Evolutionary conservation across 495 filamentous ascomycete species (phyloP).

Genomic region (Trichoderma virens): DNA sequence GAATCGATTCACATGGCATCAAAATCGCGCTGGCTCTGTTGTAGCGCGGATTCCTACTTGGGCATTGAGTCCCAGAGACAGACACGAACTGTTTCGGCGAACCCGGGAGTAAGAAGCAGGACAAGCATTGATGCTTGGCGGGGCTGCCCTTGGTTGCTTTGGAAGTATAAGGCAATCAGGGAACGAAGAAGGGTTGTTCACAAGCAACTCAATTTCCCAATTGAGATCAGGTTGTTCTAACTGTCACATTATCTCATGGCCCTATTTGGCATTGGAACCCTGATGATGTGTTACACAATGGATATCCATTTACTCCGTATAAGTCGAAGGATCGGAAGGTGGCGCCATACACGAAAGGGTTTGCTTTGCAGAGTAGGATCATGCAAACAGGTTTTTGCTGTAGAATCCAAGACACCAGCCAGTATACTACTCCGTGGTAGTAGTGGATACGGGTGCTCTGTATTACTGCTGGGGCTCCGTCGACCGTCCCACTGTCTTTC

Average conservation of each 20-base stretch:
- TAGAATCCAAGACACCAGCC: too few species aligned
- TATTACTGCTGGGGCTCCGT: too few species aligned
- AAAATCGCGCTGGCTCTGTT: neutral
- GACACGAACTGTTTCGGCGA: neutral
- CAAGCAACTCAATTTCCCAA: neutral
- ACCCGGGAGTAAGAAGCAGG: neutral
- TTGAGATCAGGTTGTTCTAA: neutral
- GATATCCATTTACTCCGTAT: too few species aligned
- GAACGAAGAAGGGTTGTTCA: neutral
- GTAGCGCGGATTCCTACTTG: neutral
- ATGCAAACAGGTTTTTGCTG: too few species aligned
- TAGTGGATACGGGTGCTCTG: too few species aligned
- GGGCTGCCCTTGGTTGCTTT: neutral
- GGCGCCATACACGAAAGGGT: neutral
- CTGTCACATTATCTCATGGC: neutral
- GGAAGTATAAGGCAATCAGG: neutral
- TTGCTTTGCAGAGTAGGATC: too few species aligned
- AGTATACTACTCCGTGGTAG: too few species aligned
- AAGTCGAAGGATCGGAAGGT: neutral
- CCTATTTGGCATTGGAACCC: neutral
- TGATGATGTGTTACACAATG: neutral
- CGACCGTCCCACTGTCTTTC: too few species aligned
- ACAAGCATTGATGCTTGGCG: neutral
- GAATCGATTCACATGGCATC: neutral
- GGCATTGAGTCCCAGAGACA: too few species aligned